Base-by-base conservation (phyloP, 805 yeast genomes). In the Saturnispora halmiae region DNA sequence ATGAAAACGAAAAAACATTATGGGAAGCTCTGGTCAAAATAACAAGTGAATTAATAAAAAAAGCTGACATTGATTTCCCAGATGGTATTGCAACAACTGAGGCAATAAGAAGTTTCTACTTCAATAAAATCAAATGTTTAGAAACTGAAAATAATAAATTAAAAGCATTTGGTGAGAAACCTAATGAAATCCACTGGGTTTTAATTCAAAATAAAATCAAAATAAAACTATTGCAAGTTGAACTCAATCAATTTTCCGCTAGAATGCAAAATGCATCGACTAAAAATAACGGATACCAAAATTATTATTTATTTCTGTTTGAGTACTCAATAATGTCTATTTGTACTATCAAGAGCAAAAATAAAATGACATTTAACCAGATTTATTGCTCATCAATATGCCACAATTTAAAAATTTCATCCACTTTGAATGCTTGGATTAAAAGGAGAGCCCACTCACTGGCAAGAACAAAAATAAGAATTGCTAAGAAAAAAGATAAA, bases 221-320 rank as follows among this genome's bases (percentile, higher is more conserved):
- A 22, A 4, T 16, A 13, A 32, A 29, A 15, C 33, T 39, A 10
- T 15, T 39, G 4, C 14, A 39, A 22, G 11, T 22, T 27, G 42
- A 39, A 39, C 19, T 31, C 5, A 10, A 39, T 13, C 36, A 26
- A 16, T 26, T 39, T 19, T 21, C 18, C 14, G 31, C 19, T 7
- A 31, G 41, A 14, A 14, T 31, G 11, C 20, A 36, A 14, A 29
- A 29, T 15, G 21, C 16, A 10, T n/a, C 35, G 11, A 15, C 31
- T 8, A 38, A 25, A 19, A 11, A 19, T 3, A 29, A n/a, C 3
- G 24, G 31, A 19, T 26, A 38, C n/a, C 41, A 38, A 20, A 31
- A 25, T 19, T 32, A 31, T 6, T 38, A 20, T 22, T n/a, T 34
- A 15, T 39, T 39, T 28, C 14, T 39, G 33, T 39, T 39, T 39